Base-by-base conservation (phyloP, 345 rosid genomes). In the Triadica sebifera region DNA sequence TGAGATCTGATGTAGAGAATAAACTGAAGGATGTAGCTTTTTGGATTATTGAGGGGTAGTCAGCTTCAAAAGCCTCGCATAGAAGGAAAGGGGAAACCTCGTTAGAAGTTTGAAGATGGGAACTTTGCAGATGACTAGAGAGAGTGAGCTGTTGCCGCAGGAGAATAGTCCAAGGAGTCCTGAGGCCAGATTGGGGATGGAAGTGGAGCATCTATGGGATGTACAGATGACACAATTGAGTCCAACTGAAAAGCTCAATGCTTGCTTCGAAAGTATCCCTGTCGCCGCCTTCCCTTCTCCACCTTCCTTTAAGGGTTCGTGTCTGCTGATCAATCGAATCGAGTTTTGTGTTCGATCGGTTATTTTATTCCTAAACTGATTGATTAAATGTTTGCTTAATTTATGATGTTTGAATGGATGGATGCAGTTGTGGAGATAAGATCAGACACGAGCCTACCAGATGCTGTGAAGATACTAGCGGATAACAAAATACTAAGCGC, bases 171-270 rank as follows among this genome's bases (percentile, higher is more conserved):
- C 93, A 6, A 83, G 87, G 85, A 95, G 96, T 78, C 99, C 99
- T 0, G 99, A 95, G 81, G 93, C 98, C 0, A 80, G 78, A 86
- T 64, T 96, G 17, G 99, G 99, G 13, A 86, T 90, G 98, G 87
- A 91, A 75, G 99, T 96, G 39, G 97, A 91, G 85, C 96, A 90
- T 81, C 78, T 96, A 4, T 96, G 98, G 99, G 99, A 93, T 74
- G 87, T 86, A 9, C 87, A 80, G 69, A 94, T 86, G 39, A 81
- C 94, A 3, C 92, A 89, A 86, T 88, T 93, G 4, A 86, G 83
- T 65, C 88, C 97, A 15, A 86, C 82, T 24, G 97, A 96, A 78
- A 96, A 93, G 81, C 94, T 96, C 73, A 96, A 96, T 72, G 97
- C 94, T 53, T 96, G 99, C 78, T 96, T 96, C 65, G 97, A 93